Evolutionary conservation across 306 rosid genomes (phyloP).

Genomic region (Urtica urens): DNA sequence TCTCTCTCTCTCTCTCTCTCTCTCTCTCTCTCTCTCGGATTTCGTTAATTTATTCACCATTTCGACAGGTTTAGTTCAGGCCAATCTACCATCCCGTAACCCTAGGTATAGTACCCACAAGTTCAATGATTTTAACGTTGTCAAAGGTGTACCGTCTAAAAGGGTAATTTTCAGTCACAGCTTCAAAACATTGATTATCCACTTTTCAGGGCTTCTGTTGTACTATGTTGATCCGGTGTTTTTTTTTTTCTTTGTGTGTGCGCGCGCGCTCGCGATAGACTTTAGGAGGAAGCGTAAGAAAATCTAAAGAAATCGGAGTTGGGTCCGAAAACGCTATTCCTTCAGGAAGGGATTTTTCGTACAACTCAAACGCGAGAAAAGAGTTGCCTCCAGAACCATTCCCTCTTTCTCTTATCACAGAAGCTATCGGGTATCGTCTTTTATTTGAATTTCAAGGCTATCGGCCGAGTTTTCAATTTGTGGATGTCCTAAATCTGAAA

Average conservation of each 20-base stretch:
- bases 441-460: neutral
- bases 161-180: conserved; percentile 21
- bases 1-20: neutral
- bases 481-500: neutral
- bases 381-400: conserved; percentile 48
- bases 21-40: neutral
- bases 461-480: neutral
- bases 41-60: neutral
- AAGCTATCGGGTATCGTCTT: conserved; percentile 37
- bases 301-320: conserved; percentile 14
- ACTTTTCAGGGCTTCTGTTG: neutral
- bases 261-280: conserved; percentile 37
- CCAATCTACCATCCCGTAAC: conserved; percentile 27
- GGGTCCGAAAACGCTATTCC: conserved; percentile 20
- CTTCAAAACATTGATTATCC: neutral
- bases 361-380: conserved; percentile 24
- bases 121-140: conserved; percentile 15
- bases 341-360: conserved; percentile 29
- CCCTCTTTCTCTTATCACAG: conserved; percentile 38
- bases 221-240: neutral
- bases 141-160: conserved; percentile 18
- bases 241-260: conserved; percentile 3
- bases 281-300: conserved; percentile 5
- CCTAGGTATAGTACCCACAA: neutral
- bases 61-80: conserved; percentile 29